These are phyloP conservation scores for Wickerhamiella australiensis DNA, from an alignment of 805 yeast species.

Conservation along the genomic window DNA sequence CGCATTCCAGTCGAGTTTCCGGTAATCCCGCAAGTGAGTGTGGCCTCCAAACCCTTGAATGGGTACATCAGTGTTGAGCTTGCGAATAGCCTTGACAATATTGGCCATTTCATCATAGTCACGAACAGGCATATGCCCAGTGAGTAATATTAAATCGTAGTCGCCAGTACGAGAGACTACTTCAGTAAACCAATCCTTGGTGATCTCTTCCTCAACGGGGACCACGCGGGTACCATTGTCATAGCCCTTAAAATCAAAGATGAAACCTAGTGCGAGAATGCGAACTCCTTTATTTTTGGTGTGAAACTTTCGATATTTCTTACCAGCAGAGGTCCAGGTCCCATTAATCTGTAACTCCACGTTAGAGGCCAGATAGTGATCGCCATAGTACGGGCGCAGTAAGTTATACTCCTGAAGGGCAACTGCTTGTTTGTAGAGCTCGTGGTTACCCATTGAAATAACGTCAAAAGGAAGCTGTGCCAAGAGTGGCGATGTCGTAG, in stretches of 20 bases:
- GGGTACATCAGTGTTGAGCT: conserved; percentile 44
- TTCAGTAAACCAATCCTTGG: conserved; percentile 54
- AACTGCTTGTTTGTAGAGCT: conserved; percentile 57
- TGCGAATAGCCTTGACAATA: conserved; percentile 42
- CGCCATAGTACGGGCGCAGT: conserved; percentile 44
- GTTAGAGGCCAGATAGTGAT: conserved; percentile 44
- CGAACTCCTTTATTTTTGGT: conserved; percentile 43
- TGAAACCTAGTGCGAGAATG: conserved; percentile 60
- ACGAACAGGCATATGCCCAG: conserved; percentile 71
- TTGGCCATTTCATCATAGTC: conserved; percentile 42
- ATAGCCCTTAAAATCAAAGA: conserved; percentile 59
- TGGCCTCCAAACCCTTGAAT: conserved; percentile 93
- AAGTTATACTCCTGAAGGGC: conserved; percentile 52
- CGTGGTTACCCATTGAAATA: conserved; percentile 84
- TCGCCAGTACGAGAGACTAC: conserved; percentile 29
- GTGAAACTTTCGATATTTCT: conserved; percentile 48
- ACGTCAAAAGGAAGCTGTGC: conserved; percentile 56
- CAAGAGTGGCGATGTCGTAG: conserved; percentile 49
- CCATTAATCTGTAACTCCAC: conserved; percentile 31
- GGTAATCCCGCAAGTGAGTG: conserved; percentile 80
- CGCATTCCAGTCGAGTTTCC: conserved; percentile 49
- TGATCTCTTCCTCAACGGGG: conserved; percentile 42
- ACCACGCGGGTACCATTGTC: conserved; percentile 54
- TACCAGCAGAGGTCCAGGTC: conserved; percentile 52
- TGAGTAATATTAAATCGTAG: conserved; percentile 56